Evolutionary conservation across 2,329 filamentous ascomycete genomes (phyloP), one percentile per base, ranked within the genome.

Genomic region (Monosporascus sp.): DNA sequence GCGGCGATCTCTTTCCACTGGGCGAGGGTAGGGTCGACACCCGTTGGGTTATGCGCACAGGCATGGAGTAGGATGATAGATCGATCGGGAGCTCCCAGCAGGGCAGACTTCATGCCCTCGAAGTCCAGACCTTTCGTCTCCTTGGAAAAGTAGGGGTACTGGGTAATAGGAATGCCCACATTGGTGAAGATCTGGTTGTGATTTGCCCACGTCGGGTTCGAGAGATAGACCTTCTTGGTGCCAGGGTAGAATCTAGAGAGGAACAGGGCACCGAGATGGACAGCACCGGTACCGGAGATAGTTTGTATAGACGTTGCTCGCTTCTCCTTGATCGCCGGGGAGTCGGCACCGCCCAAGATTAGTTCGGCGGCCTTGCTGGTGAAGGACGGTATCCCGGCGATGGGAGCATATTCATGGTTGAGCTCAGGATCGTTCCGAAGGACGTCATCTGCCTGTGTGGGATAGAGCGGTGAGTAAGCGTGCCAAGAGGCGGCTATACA

Each of bases 111-210:
- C 88, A 97, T 92, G 74, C 91, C 93, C 56, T 88, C 85, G 67
- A 96, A 92, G 74, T 97, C 91, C 50, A 99, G 86, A 49, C 91
- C 92, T 71, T 91, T 92, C 61, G 92, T 96, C 69, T 88, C 71
- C 70, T 90, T 85, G 71, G 86, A 87, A 77, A 96, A 99, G 81
- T 99, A 99, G 49, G 93, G 94, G 77, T 99, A 99, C 61, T 84
- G 84, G 62, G 86, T 86, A 64, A 91, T 83, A 36, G 84, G 76
- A 31, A 97, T 79, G 64, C 83, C 81, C 68, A 97, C 91, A 69
- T 97, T 97, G 73, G 80, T 83, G 78, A 99, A 96, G 80, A 99
- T 97, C 74, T 97, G 94, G 77, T 95, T 87, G 84, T 99, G 94
- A 78, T 99, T 99, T 63, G 89, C 91, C 94, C 94, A 99, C 57